Conservation (phyloP, 176 grass and related monocot genomes). For the Lolium rigidum region DNA sequence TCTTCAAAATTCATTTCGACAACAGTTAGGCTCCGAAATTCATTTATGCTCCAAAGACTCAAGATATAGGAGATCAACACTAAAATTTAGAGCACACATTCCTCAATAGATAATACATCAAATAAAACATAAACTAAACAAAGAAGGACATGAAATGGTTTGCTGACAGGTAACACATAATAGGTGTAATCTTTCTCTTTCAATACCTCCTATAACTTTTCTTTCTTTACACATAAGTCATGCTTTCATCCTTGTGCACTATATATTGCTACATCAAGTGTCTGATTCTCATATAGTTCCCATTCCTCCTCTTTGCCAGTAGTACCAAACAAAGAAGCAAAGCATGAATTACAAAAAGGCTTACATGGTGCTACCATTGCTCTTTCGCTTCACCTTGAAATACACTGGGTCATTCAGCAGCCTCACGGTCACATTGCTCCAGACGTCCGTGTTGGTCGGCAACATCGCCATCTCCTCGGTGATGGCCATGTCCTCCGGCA, state of each 20-base stretch:
- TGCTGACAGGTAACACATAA: no score
- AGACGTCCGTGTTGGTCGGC: slow-evolving; percentile 56
- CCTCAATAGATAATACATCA: not conserved
- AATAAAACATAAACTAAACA: not conserved
- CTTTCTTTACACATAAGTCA: not conserved
- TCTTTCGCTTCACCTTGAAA: slow-evolving; percentile 61
- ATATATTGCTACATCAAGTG: not conserved
- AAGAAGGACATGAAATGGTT: not conserved
- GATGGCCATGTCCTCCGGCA: slow-evolving; percentile 70
- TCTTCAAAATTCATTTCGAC: no score
- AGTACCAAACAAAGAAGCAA: not conserved
- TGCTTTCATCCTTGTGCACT: not conserved
- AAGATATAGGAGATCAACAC: not conserved
- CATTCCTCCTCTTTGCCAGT: not conserved
- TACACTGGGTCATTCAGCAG: slow-evolving; percentile 60
- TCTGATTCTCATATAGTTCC: not conserved
- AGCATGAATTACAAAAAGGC: not conserved
- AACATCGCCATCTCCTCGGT: slow-evolving; percentile 67
- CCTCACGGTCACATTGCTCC: slow-evolving; percentile 64
- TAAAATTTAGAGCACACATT: not conserved
- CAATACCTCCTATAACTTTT: not conserved
- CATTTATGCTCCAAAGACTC: no score
- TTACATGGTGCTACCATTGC: slow-evolving; percentile 15
- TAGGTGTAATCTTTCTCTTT: not conserved
- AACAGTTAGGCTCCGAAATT: not conserved